Percentiles rank a stretch among this genome's conserved stretches.
Conservation (phyloP, 1,139 yeast species). For the Pneumocystis carinii region DNA sequence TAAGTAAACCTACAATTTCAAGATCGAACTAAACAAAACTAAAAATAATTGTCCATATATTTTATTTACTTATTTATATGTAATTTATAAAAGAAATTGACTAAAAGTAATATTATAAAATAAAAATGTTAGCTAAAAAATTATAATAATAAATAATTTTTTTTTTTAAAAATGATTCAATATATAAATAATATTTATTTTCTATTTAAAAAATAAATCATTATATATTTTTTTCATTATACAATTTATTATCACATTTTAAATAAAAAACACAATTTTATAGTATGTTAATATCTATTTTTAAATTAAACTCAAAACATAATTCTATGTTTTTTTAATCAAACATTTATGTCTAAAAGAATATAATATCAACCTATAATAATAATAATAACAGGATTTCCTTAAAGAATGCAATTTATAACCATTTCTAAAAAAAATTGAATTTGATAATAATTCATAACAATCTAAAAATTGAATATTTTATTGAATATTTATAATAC, state of each 20-base stretch:
- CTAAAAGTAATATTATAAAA: background rate
- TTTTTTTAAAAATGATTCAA: background rate
- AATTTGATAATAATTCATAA: background rate
- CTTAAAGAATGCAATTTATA: background rate
- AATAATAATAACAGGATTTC: background rate
- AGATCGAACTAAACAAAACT: background rate
- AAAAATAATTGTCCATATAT: background rate
- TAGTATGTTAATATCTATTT: background rate
- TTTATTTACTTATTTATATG: background rate
- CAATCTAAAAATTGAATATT: background rate
- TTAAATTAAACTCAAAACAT: background rate
- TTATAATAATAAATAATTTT: background rate
- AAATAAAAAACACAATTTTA: background rate
- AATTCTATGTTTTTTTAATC: background rate
- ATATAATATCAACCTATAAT: background rate
- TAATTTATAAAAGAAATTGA: background rate
- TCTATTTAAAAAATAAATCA: no score
- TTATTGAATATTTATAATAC: background rate
- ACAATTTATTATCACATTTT: no score
- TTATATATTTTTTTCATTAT: no score
- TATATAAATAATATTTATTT: background rate
- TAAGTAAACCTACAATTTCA: background rate
- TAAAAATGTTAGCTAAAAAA: background rate
- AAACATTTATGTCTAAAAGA: background rate
- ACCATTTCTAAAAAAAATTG: background rate